Base-by-base conservation (phyloP, 495 filamentous ascomycete genomes). In the Penicillium cataractarum region DNA sequence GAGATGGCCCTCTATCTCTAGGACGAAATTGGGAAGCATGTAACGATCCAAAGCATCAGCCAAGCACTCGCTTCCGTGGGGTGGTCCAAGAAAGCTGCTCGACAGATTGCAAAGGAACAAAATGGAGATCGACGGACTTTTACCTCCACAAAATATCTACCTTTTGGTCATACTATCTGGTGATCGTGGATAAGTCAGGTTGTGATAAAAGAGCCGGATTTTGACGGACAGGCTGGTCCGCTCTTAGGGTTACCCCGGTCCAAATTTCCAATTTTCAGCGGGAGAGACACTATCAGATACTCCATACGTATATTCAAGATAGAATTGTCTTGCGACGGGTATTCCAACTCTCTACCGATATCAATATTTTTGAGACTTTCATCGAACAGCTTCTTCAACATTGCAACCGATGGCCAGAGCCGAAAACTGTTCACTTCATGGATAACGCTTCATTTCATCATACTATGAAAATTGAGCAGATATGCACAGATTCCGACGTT, bases 1-100 rank as follows among this genome's bases (percentile, higher is more conserved):
- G 71, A 80, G 55, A 77, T 79, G 65, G 70, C 60, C 2, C 29
- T 72, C 37, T 76, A 74, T 48, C 37, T 76, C 46, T 58, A 49
- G 62, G 73, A 78, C 63, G 69, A 78, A 42, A 76, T 76, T 60
- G 37, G 62, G 40, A 61, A 54, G 8, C 42, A 22, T 24, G 27
- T 51, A 12, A 51, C 55, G 26, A 57, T 27, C 9, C 27, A 24
- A 21, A 71, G 56, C 50, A 67, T 63, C 17, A 67, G 50, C 22
- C 37, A 35, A 29, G 64, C 59, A 6, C 59, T 66, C 7, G 42
- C 42, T 0, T 65, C 61, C 0, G 60, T 46, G 2, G 57, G 63
- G 24, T 77, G 67, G 75, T 67, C 67, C 0, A 73, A 72, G 58
- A 77, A 79, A 59, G 56, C 55, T 32, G 54, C 57, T 59, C 74